Conservation (phyloP, 306 rosid genomes). For the Glycine latifolia region DNA sequence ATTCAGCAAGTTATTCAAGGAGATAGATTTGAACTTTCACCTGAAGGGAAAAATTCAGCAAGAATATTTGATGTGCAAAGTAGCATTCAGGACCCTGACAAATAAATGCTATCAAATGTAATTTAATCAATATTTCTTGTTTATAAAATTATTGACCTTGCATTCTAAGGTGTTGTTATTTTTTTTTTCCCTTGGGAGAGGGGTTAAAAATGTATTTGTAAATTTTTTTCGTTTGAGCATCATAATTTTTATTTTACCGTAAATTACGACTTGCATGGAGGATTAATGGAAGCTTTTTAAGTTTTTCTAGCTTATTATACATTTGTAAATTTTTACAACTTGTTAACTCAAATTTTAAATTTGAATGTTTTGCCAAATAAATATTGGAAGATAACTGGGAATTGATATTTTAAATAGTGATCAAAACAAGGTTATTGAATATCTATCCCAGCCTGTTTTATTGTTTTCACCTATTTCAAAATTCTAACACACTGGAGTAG, state of each 20-base stretch:
- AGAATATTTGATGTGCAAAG: constrained; percentile 19
- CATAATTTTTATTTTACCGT: not conserved
- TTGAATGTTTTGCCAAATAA: too few relatives aligned
- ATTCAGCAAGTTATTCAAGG: constrained; percentile 54
- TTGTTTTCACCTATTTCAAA: too few relatives aligned
- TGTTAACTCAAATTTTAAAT: too few relatives aligned
- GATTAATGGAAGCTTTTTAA: not conserved
- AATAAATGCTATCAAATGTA: not conserved
- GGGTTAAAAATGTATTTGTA: not conserved
- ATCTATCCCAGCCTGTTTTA: too few relatives aligned
- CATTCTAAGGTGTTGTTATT: not conserved
- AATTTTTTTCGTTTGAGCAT: not conserved
- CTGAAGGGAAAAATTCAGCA: constrained; percentile 7
- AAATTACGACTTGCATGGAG: constrained; percentile 3
- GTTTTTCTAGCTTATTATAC: not conserved
- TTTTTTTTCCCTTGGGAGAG: not conserved
- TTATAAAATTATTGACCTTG: not conserved
- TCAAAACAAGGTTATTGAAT: too few relatives aligned
- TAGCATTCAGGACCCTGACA: not conserved
- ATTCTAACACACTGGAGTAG: too few relatives aligned
- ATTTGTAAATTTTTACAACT: not conserved
- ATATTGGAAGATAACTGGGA: too few relatives aligned
- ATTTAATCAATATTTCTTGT: constrained; percentile 22
- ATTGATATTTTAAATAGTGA: too few relatives aligned
- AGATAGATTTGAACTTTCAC: constrained; percentile 23